Conservation (phyloP, 2,329 filamentous ascomycete species). For the Sclerotinia spermophila region DNA sequence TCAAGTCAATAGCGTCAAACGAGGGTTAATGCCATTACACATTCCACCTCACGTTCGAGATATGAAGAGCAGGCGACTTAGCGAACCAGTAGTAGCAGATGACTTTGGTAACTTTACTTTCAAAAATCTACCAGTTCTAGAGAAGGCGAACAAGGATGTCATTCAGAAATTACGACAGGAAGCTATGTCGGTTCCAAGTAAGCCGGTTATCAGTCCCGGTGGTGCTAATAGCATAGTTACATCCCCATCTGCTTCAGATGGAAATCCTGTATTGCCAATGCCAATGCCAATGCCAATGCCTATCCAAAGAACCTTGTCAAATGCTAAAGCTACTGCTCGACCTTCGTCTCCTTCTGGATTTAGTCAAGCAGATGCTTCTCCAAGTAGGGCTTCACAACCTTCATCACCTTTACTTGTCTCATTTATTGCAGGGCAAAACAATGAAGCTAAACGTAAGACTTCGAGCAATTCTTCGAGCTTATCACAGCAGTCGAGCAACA, state of each 20-base stretch:
- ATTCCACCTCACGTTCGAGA: slow-evolving; percentile 96
- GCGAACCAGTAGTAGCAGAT: slow-evolving; percentile 82
- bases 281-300: slow-evolving; percentile 73
- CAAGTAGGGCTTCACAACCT: slow-evolving; percentile 77
- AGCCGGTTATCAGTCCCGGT: slow-evolving; percentile 38
- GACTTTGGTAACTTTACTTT: slow-evolving; percentile 97
- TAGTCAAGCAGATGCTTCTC: slow-evolving; percentile 79
- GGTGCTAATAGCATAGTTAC: slow-evolving; percentile 27
- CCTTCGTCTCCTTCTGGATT: slow-evolving; percentile 82
- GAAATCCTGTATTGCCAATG: slow-evolving; percentile 77
- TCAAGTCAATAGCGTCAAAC: slow-evolving; percentile 83
- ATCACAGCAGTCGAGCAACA: slow-evolving; percentile 70
- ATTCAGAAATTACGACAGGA: slow-evolving; percentile 94
- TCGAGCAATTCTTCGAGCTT: slow-evolving; percentile 84
- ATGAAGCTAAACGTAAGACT: slow-evolving; percentile 79
- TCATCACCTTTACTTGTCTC: slow-evolving; percentile 94
- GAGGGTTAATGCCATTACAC: slow-evolving; percentile 88
- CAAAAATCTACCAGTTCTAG: slow-evolving; percentile 93
- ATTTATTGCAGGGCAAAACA: slow-evolving; percentile 80
- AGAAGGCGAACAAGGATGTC: slow-evolving; percentile 98
- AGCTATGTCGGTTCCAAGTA: slow-evolving; percentile 67
- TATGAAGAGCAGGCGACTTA: slow-evolving; percentile 78
- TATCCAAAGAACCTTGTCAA: slow-evolving; percentile 77
- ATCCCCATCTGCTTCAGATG: slow-evolving; percentile 72
- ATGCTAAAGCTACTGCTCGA: slow-evolving; percentile 71